These are phyloP conservation scores for Madurella mycetomatis DNA, from an alignment of 2,329 filamentous ascomycete genomes.

Conservation along the genomic window DNA sequence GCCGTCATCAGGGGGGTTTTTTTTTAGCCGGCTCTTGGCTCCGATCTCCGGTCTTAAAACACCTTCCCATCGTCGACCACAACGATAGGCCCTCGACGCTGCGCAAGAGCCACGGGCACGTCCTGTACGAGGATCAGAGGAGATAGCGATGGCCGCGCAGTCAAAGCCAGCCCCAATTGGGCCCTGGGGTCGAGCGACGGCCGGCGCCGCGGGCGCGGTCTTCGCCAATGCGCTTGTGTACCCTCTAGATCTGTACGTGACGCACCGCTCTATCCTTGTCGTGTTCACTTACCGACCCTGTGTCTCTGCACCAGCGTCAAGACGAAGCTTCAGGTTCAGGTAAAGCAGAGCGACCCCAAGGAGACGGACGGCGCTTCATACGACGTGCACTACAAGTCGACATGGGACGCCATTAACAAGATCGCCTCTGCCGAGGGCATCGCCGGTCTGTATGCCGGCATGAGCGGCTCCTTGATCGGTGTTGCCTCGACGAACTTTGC, in stretches of 20 bases:
- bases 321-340: conserved; percentile 91
- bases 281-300: conserved; percentile 2
- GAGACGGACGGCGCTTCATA: conserved; percentile 39
- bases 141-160: conserved; percentile 45
- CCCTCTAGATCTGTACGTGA: conserved; percentile 85
- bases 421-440: conserved; percentile 79
- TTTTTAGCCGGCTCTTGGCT: conserved; percentile 15
- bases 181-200: conserved; percentile 88
- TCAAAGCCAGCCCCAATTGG: conserved; percentile 69
- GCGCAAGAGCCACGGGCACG: neutral
- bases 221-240: conserved; percentile 95
- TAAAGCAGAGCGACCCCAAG: conserved; percentile 53
- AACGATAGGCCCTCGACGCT: neutral
- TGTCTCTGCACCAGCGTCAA: conserved; percentile 67
- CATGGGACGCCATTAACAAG: conserved; percentile 80
- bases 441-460: conserved; percentile 80
- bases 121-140: conserved; percentile 7
- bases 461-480: conserved; percentile 79
- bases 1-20: conserved; percentile 16
- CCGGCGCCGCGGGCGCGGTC: conserved; percentile 87
- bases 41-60: neutral
- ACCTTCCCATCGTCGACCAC: neutral
- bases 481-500: conserved; percentile 98
- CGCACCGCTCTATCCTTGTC: neutral
- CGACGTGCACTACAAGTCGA: conserved; percentile 75